Evolutionary conservation across 805 yeast genomes (phyloP).

Genomic region (Vanderwaltozyma verrucispora): DNA sequence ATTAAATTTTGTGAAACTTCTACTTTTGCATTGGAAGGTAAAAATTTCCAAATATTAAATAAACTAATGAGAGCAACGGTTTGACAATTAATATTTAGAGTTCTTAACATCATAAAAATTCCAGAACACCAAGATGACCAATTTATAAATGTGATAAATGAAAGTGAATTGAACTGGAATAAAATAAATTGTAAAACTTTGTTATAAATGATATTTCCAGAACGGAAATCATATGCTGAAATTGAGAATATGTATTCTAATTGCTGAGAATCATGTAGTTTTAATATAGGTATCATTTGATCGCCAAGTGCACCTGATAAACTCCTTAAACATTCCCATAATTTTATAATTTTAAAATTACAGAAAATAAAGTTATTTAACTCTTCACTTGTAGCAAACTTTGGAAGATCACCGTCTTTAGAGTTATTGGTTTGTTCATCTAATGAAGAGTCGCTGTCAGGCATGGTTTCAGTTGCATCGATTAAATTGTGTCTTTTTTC

Average conservation of each 20-base stretch:
- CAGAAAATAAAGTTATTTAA: constrained; percentile 17
- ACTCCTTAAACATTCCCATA: constrained; percentile 20
- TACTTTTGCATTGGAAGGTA: constrained; percentile 9
- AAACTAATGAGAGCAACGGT: constrained; percentile 15
- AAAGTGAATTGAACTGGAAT: constrained; percentile 12
- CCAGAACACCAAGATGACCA: constrained; percentile 24
- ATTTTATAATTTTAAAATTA: constrained; percentile 15
- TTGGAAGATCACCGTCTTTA: neutral
- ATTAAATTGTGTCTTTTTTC: neutral
- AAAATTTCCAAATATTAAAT: constrained; percentile 22
- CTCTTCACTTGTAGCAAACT: neutral
- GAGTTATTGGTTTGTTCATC: neutral
- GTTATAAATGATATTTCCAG: constrained; percentile 22
- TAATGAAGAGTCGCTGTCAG: neutral
- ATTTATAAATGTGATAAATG: constrained; percentile 8
- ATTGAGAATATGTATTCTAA: constrained; percentile 13
- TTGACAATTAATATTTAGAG: constrained; percentile 19
- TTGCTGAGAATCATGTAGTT: constrained; percentile 17
- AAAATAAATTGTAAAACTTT: constrained; percentile 17
- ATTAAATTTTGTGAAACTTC: constrained; percentile 7
- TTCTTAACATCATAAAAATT: constrained; percentile 16
- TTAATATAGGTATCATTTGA: constrained; percentile 6
- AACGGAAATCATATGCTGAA: constrained; percentile 20
- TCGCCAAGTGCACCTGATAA: constrained; percentile 10
- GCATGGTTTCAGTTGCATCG: constrained; percentile 3